Evolutionary conservation across 176 grass and related monocot genomes (phyloP), one percentile per base, ranked within the genome.

Genomic region (Metroxylon sagu): DNA sequence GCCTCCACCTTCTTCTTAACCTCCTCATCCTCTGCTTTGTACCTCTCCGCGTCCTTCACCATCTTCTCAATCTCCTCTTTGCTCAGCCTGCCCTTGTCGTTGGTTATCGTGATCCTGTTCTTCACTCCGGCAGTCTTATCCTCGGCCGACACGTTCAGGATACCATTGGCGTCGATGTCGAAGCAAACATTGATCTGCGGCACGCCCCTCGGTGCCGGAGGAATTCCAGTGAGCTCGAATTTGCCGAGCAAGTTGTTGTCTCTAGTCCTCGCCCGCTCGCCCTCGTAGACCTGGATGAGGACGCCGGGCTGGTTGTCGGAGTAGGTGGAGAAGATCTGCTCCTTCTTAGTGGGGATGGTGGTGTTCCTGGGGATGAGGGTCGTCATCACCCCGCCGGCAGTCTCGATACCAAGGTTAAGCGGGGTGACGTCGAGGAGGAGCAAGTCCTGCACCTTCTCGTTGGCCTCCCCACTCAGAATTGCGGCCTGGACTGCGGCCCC

Each of bases 81-180:
- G 69, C 69, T 61, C 69, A 71, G 69, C 57, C 69, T 48, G 16
- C 69, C 69, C 57, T 71, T 71, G 48, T 71, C 69, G 25, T 71
- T 71, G 48, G 69, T 71, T 7, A 71, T 71, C 3, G 57, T 71
- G 25, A 71, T 71, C 57, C 16, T 17, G 49, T 71, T 71, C 57
- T 71, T 71, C 48, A 71, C 57, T 1, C 69, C 69, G n/a, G 69
- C 69, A 10, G 69, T 71, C 57, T 71, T 71, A 26, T 71, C 69
- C 57, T 71, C 69, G 2, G 69, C 69, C 4, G 69, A 71, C 15
- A 71, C 69, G 69, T 71, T 60, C 15, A 71, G n/a, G 43, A 71
- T 71, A 19, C 69, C 69, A n/a, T 71, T 71, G 17, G 69, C 69
- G 16, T 71, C 69, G 39, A 71, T 61, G 57, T 71, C 69, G 57